A percentile compares a stretch with the other conserved stretches of the same genome.
Conservation (phyloP, 345 rosid species). For the Corchorus capsularis region DNA sequence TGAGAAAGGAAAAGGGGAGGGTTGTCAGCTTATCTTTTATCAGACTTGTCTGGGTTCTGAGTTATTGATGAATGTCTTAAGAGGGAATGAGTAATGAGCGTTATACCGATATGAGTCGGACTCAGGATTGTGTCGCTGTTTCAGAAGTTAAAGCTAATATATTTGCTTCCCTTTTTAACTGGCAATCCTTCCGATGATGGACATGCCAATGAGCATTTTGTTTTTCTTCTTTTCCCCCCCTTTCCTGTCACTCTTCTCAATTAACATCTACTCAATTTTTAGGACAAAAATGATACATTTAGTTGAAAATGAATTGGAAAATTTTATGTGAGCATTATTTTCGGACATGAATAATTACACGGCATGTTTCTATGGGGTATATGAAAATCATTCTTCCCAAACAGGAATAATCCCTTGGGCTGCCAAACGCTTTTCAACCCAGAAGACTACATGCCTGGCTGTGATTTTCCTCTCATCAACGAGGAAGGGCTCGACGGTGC, state of each 20-base stretch:
- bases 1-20: background rate
- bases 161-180: no score
- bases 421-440: conserved; percentile 94
- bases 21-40: background rate
- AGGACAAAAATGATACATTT: background rate
- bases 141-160: no score
- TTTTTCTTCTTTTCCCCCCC: no score
- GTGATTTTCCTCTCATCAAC: conserved; percentile 90
- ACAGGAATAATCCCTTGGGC: conserved; percentile 95
- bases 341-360: background rate
- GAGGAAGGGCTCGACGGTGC: conserved; percentile 95
- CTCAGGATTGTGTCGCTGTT: no score
- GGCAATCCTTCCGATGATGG: no score
- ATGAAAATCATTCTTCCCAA: conserved; percentile 50
- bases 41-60: background rate
- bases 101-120: no score
- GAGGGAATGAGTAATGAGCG: no score
- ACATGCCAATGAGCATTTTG: no score
- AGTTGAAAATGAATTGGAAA: background rate
- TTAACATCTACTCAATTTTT: no score
- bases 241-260: no score
- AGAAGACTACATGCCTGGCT: conserved; percentile 71
- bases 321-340: background rate
- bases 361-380: background rate
- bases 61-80: no score